Evolutionary conservation across 495 filamentous ascomycete genomes (phyloP).

Genomic region (Jackrogersella multiformis): DNA sequence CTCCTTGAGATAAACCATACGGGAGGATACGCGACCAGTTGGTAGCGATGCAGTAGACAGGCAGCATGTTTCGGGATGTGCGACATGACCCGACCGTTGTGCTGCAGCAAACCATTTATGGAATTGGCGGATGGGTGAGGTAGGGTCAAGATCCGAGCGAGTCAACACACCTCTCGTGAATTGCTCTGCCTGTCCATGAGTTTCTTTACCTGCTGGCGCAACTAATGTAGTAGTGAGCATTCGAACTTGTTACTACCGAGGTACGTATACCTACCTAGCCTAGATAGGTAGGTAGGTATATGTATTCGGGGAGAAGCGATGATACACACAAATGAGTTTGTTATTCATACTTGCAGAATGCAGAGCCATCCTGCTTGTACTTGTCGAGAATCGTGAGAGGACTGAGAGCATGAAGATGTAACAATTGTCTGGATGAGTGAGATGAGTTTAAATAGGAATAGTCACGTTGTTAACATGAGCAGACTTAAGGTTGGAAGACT

Average conservation of each 20-base stretch:
- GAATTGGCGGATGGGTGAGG: constrained; percentile 80
- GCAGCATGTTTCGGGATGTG: constrained; percentile 78
- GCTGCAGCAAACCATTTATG: constrained; percentile 84
- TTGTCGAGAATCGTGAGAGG: constrained; percentile 27
- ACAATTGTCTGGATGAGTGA: background rate
- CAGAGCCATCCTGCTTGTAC: constrained; percentile 55
- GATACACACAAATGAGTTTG: constrained; percentile 64
- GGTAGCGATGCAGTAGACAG: constrained; percentile 88
- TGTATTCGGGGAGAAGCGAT: constrained; percentile 22
- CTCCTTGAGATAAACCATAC: constrained; percentile 92
- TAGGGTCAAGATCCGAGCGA: constrained; percentile 60
- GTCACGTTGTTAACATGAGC: constrained; percentile 24
- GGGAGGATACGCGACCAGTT: constrained; percentile 81
- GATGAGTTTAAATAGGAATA: no score
- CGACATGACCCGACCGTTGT: constrained; percentile 62
- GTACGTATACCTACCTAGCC: no score
- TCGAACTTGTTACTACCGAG: background rate
- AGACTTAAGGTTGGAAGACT: no score
- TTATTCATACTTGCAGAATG: constrained; percentile 51
- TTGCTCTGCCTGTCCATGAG: constrained; percentile 66
- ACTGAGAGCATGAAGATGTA: constrained; percentile 33
- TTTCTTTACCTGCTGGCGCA: constrained; percentile 50
- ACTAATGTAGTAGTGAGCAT: constrained; percentile 42
- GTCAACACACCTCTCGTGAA: constrained; percentile 67
- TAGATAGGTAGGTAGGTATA: background rate